These are phyloP conservation scores for Wickerhamiella alocasiicola DNA, from an alignment of 805 yeast genomes.

Conservation along the genomic window DNA sequence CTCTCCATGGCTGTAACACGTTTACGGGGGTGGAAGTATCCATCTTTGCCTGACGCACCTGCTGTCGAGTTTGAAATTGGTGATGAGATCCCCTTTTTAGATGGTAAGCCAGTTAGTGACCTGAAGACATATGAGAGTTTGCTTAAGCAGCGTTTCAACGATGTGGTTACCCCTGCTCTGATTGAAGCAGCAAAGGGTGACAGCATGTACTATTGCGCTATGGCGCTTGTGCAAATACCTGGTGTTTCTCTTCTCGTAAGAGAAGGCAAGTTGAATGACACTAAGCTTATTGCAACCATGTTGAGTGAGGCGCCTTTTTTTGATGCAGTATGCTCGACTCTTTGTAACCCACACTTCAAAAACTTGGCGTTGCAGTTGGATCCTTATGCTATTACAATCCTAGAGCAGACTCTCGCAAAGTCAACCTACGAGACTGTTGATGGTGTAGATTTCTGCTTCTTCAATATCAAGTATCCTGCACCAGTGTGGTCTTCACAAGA, in stretches of 20 bases:
- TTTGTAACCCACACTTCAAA: neutral
- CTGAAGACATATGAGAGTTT: neutral
- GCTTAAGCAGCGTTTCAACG: neutral
- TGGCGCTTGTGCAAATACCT: neutral
- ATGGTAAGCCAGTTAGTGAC: too few species aligned
- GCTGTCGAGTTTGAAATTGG: neutral
- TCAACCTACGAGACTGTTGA: neutral
- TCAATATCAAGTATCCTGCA: neutral
- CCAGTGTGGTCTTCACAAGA: neutral
- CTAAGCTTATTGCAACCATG: neutral
- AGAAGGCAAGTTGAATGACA: neutral
- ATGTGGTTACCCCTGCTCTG: neutral
- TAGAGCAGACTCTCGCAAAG: slow-evolving; percentile 8
- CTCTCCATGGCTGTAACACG: neutral
- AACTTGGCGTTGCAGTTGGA: neutral
- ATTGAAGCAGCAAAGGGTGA: neutral
- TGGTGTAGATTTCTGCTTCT: neutral
- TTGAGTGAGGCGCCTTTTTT: neutral
- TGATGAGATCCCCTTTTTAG: neutral
- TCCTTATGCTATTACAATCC: slow-evolving; percentile 6
- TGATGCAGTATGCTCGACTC: neutral
- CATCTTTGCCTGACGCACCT: neutral
- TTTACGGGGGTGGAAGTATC: neutral
- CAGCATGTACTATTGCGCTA: neutral
- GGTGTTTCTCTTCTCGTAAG: neutral